Base-by-base conservation (phyloP, 805 yeast species). In the Starmerella stellata region DNA sequence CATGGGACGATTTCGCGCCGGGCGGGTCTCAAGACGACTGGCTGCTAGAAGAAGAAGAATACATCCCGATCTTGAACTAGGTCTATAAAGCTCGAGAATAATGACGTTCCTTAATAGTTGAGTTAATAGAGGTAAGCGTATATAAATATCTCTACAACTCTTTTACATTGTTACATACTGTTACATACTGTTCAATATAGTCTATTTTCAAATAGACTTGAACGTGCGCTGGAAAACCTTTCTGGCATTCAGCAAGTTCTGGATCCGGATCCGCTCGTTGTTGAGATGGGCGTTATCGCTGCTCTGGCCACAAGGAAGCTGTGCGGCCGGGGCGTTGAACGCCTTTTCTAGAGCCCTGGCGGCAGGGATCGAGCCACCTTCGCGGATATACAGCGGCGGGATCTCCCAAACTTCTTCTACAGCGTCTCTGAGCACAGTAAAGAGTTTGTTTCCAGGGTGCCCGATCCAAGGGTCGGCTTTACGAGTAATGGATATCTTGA, bases 401-500 rank as follows among this genome's bases (percentile, higher is more conserved):
- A 64, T 60, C 0, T 70, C 72, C 98, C 98, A 87, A 39, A 74
- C 79, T 3, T 62, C 56, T 31, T 62, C 59, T 24, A 87, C 63
- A 37, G 78, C 81, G 19, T 70, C 61, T 39, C 67, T 64, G 27
- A 90, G 61, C 7, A 78, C 65, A 49, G 70, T 66, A 55, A 79
- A 90, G 2, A 85, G 81, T 32, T 65, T 66, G 52, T 80, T 83
- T 13, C 64, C 58, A 13, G 85, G 78, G 49, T 90, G 83, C 4
- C 95, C 96, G 8, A 87, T 61, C 98, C 98, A 87, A 2, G 95
- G 93, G 50, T 85, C 95, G 0, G 94, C 93, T 52, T 78, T 87
- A 52, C 82, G 83, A 42, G 75, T 66, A 31, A 85, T 66, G 19
- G 67, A 63, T 17, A 85, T 60, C 11, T 59, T 55, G 28, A 87